Evolutionary conservation across 352 stramenopile species (phyloP).

Genomic region (Pythium periplocum): DNA sequence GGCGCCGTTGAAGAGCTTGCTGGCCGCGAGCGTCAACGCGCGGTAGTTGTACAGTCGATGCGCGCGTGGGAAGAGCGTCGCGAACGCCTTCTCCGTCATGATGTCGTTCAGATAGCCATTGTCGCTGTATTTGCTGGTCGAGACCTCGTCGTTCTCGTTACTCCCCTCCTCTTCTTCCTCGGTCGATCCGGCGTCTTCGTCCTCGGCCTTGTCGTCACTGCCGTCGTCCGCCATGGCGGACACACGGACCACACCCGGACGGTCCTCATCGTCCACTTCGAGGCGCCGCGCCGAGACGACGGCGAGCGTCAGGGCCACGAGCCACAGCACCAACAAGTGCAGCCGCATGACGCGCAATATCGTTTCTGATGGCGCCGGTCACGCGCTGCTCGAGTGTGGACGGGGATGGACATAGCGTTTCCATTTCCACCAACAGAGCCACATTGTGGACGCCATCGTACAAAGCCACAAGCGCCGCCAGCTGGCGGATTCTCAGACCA

Average conservation of each 20-base stretch:
- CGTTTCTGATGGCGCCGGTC: no score
- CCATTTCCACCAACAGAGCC: no score
- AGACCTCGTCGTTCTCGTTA: no score
- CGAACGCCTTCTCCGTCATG: conserved; percentile 2
- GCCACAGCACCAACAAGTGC: not conserved
- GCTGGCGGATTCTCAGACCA: no score
- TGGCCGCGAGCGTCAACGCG: not conserved
- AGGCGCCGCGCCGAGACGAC: no score
- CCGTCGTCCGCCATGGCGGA: not conserved
- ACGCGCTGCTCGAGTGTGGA: no score
- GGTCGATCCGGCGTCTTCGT: not conserved
- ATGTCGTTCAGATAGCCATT: not conserved
- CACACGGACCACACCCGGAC: not conserved
- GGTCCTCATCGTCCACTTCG: not conserved
- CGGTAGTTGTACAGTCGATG: conserved; percentile 8
- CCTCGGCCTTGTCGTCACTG: not conserved
- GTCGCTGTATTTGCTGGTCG: not conserved
- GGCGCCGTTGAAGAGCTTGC: conserved; percentile 7
- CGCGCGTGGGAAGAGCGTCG: conserved; percentile 6
- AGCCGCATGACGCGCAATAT: no score
- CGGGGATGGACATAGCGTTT: no score
- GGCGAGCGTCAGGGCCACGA: not conserved
- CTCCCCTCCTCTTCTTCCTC: no score
- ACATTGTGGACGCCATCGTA: no score
- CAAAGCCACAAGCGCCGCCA: no score